A percentile compares a stretch with the other conserved stretches of the same genome.
phyloP scores from a whole-genome alignment of 306 rosid species.

The Cicer bijugum region DNA sequence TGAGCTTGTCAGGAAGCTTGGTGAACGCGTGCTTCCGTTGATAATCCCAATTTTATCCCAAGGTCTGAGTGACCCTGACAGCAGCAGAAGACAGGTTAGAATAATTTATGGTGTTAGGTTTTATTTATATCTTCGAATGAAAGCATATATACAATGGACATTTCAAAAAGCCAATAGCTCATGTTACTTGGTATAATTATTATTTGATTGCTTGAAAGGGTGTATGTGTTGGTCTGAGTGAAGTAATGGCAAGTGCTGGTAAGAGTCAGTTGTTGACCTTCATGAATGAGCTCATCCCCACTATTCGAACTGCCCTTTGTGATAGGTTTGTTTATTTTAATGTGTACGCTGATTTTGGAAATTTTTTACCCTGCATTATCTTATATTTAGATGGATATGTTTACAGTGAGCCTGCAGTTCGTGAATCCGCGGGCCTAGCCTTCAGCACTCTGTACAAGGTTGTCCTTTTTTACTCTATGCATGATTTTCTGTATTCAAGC shows the following conservation, averaged over 20 bases:
- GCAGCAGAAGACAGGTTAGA: conserved; percentile 90
- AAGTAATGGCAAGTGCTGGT: conserved; percentile 94
- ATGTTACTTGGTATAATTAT: conserved; percentile 39
- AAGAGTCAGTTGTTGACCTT: conserved; percentile 91
- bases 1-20: conserved; percentile 98
- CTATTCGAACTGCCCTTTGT: conserved; percentile 94
- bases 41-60: conserved; percentile 91
- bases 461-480: neutral
- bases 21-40: conserved; percentile 94
- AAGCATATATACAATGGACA: neutral
- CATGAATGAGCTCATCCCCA: conserved; percentile 93
- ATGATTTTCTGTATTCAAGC: conserved; percentile 22
- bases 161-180: neutral
- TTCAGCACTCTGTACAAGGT: conserved; percentile 98
- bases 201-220: conserved; percentile 61
- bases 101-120: conserved; percentile 16
- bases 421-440: conserved; percentile 93
- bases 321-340: conserved; percentile 65
- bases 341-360: conserved; percentile 8
- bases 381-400: conserved; percentile 40
- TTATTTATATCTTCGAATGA: neutral
- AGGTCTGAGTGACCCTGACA: conserved; percentile 72
- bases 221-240: conserved; percentile 96
- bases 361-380: conserved; percentile 9
- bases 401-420: conserved; percentile 82